Evolutionary conservation across 2,329 filamentous ascomycete species (phyloP), one percentile per base, ranked within the genome.

Genomic region (Colletotrichum sp.): DNA sequence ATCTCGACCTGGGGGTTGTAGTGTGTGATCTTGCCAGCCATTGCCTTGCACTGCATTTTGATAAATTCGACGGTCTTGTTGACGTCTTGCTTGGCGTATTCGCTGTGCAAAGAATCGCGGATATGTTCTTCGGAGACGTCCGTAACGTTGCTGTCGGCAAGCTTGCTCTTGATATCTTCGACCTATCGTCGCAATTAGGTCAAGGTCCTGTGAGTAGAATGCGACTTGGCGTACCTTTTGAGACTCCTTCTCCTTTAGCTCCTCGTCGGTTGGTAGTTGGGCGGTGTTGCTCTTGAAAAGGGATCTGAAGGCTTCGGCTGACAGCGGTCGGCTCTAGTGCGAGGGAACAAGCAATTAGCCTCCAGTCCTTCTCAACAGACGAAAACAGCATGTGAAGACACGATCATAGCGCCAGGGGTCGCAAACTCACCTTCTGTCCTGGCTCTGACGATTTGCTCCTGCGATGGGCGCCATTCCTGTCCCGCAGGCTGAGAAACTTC

Each of bases 61-160:
- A 98, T 88, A 76, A 98, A 88, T 68, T 95, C 92, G 79, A 94
- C 92, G 5, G 96, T 94, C 80, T 92, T 93, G 66, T 95, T 92
- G 25, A 91, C 85, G 82, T 98, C 92, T 67, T 94, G 93, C 30
- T 91, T 88, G 36, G 93, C 91, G 81, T 93, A 93, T 52, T 90
- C 88, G 19, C 91, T 92, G 64, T 89, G 92, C 86, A 87, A 90
- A 83, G 86, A 87, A 78, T 88, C 87, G 75, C 84, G 86, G 59
- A 92, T 86, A 74, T 90, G 86, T 68, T 98, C 94, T 60, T 90
- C 86, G 75, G 84, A 84, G 22, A 91, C 84, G 69, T 85, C 83
- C 61, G 86, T 84, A 73, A 91, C 86, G 67, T 87, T 84, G 65
- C 88, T 81, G 36, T 87, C 86, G 77, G 79, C 77, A 52, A 83